Conservation (phyloP, 2,329 filamentous ascomycete genomes). For the Graphilbum fragrans region DNA sequence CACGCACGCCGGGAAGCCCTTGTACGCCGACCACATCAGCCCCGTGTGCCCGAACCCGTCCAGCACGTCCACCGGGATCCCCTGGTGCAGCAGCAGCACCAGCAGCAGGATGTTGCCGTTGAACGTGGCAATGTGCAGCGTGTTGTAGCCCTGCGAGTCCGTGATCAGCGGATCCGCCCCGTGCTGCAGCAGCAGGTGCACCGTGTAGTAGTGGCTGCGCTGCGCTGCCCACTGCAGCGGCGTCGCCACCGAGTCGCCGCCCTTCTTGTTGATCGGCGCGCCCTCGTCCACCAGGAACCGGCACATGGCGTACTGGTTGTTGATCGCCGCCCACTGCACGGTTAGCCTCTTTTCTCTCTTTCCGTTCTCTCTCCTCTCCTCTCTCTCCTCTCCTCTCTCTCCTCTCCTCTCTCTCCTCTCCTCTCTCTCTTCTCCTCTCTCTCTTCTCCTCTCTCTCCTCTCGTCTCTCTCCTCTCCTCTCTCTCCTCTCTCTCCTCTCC, state of each 20-base stretch:
- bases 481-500: neutral
- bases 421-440: no score
- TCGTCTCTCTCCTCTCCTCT: no score
- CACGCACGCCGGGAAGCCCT: conserved; percentile 84
- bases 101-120: conserved; percentile 91
- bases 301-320: conserved; percentile 96
- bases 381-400: no score
- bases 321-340: conserved; percentile 88
- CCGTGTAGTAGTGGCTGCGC: conserved; percentile 90
- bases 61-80: conserved; percentile 83
- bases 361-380: no score
- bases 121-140: conserved; percentile 91
- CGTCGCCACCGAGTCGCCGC: conserved; percentile 88
- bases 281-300: conserved; percentile 79
- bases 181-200: conserved; percentile 80
- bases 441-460: no score
- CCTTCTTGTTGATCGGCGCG: conserved; percentile 88
- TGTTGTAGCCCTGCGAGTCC: conserved; percentile 95
- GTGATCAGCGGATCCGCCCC: conserved; percentile 87
- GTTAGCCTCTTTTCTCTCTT: no score
- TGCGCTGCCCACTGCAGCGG: conserved; percentile 96
- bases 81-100: conserved; percentile 82
- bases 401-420: no score
- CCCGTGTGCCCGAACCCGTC: conserved; percentile 87
- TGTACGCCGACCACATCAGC: conserved; percentile 98